These are phyloP conservation scores for Pisolithus albus DNA, from an alignment of 768 basidiomycete genomes.

Conservation along the genomic window DNA sequence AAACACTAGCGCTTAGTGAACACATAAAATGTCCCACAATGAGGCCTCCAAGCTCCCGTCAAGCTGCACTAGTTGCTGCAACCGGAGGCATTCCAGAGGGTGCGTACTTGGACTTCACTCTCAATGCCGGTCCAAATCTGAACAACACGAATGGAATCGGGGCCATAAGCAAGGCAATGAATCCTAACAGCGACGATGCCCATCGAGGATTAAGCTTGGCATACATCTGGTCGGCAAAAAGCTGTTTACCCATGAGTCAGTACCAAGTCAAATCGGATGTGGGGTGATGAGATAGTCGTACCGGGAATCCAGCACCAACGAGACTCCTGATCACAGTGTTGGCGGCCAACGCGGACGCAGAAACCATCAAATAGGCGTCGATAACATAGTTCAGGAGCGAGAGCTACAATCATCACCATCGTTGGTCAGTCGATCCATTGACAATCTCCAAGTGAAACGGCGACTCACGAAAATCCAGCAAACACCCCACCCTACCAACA, in stretches of 20 bases:
- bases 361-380: conserved; percentile 48
- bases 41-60: too few relatives aligned
- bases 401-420: conserved; percentile 28
- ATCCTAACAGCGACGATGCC: conserved; percentile 54
- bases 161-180: conserved; percentile 42
- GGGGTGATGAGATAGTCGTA: conserved; percentile 1
- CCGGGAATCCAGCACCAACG: conserved; percentile 47
- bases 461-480: conserved; percentile 46
- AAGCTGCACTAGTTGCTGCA: too few relatives aligned
- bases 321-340: conserved; percentile 47
- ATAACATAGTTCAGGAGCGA: conserved; percentile 55
- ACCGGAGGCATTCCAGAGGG: conserved; percentile 13
- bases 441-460: not conserved
- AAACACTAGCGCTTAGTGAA: too few relatives aligned
- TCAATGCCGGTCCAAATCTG: conserved; percentile 39
- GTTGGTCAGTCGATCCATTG: not conserved
- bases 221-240: conserved; percentile 56
- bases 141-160: conserved; percentile 46
- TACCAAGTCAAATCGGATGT: too few relatives aligned
- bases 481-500: conserved; percentile 46
- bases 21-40: too few relatives aligned
- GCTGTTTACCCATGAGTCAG: conserved; percentile 14
- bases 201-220: conserved; percentile 41
- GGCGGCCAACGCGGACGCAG: conserved; percentile 52
- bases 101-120: conserved; percentile 39